Evolutionary conservation across 345 rosid genomes (phyloP), one percentile per base, ranked within the genome.

Genomic region (Mercurialis annua): DNA sequence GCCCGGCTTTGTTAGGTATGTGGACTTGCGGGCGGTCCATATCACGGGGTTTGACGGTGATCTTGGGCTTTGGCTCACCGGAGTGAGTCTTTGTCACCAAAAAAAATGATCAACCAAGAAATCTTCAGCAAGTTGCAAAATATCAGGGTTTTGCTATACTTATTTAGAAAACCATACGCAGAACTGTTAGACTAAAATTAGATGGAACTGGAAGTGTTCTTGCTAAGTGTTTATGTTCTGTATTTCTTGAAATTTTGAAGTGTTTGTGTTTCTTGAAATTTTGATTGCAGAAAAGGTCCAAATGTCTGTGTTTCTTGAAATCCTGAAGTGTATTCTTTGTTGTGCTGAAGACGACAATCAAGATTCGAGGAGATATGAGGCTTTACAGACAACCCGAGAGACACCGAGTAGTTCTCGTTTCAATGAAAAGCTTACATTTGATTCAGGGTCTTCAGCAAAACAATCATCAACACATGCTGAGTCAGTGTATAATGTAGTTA

Each of bases 301-400:
- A 15, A 77, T 73, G 81, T 65, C 74, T 21, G 24, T 6, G 16
- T 29, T 38, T 34, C 49, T 77, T 60, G 59, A 69, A 54, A 65
- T 73, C 58, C 62, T 77, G 62, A 29, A 59, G 51, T 65, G 69
- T 56, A 8, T 77, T 47, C 65, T 72, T 54, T 73, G 77, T 53
- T 72, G 77, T 36, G 47, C 54, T 36, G n/a, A n/a, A n/a, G 68
- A 68, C 7, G 71, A 77, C 16, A 4, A 9, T 34, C 5, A n/a
- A 61, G 30, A 60, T 20, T 58, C 50, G 7, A 1, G 16, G 21
- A 31, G 14, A 3, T 10, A 40, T 59, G 49, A 38, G 40, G 14
- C 47, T 20, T 18, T 40, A 3, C 0, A 27, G 9, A 17, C 36
- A 59, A 38, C 10, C 10, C 29, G 38, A 10, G n/a, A 12, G 36